Conservation (phyloP, 2,329 filamentous ascomycete species). For the Colletotrichum navitas region DNA sequence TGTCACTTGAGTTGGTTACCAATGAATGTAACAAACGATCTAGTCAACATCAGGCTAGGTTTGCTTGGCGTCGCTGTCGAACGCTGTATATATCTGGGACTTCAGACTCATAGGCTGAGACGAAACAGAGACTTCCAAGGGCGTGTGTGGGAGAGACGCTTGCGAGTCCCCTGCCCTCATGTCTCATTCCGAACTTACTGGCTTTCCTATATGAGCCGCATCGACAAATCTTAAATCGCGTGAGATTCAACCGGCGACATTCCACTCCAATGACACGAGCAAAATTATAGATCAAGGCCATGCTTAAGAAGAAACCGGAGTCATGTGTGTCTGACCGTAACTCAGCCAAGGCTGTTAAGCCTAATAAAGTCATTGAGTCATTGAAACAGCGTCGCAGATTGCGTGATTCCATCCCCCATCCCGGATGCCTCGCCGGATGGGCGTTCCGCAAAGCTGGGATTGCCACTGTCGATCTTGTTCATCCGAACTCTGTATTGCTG, state of each 20-base stretch:
- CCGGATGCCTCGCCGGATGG: slow-evolving; percentile 20
- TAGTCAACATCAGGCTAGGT: too few relatives aligned
- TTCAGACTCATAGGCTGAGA: not conserved
- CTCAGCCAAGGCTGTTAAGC: slow-evolving; percentile 3
- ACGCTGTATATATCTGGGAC: not conserved
- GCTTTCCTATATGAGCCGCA: not conserved
- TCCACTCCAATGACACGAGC: not conserved
- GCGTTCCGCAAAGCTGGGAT: slow-evolving; percentile 4
- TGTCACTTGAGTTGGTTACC: not conserved
- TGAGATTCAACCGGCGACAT: not conserved
- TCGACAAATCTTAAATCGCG: not conserved
- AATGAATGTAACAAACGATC: too few relatives aligned
- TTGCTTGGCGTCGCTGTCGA: not conserved
- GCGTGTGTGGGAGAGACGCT: not conserved
- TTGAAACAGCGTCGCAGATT: slow-evolving; percentile 11
- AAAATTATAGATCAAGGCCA: too few relatives aligned
- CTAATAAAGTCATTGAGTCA: slow-evolving; percentile 15
- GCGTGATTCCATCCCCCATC: slow-evolving; percentile 19
- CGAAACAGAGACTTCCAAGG: slow-evolving; percentile 2
- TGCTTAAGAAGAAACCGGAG: not conserved
- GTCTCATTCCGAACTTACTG: not conserved
- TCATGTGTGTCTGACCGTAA: not conserved
- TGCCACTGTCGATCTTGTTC: slow-evolving; percentile 28
- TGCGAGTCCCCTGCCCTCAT: not conserved
- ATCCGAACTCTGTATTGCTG: slow-evolving; percentile 19